Conservation (phyloP, 257 asterid species). For the Sherardia arvensis region DNA sequence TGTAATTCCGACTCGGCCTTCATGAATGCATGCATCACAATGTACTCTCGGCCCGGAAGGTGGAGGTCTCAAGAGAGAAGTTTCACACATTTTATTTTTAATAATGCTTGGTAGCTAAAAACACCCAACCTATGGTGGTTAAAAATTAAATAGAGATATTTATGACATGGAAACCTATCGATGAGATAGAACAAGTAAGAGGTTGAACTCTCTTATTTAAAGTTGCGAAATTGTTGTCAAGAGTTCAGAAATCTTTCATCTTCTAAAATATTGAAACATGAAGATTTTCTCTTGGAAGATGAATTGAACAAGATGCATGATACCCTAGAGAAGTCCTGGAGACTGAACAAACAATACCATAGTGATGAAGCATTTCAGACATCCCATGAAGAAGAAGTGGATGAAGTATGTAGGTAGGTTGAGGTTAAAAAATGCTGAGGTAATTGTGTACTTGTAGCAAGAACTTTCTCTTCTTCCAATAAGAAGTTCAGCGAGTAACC, state of each 20-base stretch:
- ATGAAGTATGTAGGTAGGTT: slow-evolving; percentile 79
- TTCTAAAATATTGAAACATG: slow-evolving; percentile 24
- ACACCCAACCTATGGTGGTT: too few relatives aligned
- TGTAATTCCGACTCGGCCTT: too few relatives aligned
- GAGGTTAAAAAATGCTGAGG: slow-evolving; percentile 97
- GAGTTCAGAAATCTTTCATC: slow-evolving; percentile 37
- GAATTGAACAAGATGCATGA: slow-evolving; percentile 75
- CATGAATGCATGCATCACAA: too few relatives aligned
- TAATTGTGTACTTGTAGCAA: slow-evolving; percentile 92
- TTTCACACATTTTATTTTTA: too few relatives aligned
- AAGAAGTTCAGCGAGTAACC: slow-evolving; percentile 58
- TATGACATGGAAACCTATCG: too few relatives aligned
- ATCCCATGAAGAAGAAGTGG: slow-evolving; percentile 61
- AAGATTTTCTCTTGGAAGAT: slow-evolving; percentile 50
- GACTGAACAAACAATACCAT: slow-evolving; percentile 54
- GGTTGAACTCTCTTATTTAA: slow-evolving; percentile 48
- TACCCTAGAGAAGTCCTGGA: slow-evolving; percentile 81
- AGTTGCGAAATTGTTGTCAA: slow-evolving; percentile 22
- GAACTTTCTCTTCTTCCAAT: slow-evolving; percentile 79
- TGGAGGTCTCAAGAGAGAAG: too few relatives aligned
- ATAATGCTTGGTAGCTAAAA: too few relatives aligned
- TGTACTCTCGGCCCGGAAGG: too few relatives aligned
- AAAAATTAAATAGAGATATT: too few relatives aligned
- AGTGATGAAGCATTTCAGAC: slow-evolving; percentile 49
- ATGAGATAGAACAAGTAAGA: slow-evolving; percentile 49